Base-by-base conservation (phyloP, 176 grass and related monocot genomes). In the Musa schizocarpa region DNA sequence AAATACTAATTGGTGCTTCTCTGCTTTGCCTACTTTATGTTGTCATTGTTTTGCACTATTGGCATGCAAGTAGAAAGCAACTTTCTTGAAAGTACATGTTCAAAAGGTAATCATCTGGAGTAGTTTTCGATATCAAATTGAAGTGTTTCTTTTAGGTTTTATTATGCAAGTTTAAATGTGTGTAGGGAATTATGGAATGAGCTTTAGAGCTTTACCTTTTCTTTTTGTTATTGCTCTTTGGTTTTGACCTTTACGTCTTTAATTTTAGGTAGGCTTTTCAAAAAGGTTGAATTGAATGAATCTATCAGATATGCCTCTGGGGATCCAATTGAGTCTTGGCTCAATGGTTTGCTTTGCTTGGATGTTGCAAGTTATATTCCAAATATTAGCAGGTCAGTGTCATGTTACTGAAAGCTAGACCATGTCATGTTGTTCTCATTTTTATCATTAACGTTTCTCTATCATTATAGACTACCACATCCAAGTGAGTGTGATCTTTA, bases 251-350 rank as follows among this genome's bases (percentile, higher is more conserved):
- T 77, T 27, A 9, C 34, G 25, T 64, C 86, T 83, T 81, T 59
- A 25, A 52, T 53, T 85, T 23, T 84, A 94, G 95, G 95, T 83
- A 88, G 95, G 84, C 58, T 84, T 26, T 99, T 99, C 79, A 99
- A 93, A 80, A 99, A 94, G 82, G 89, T 99, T 62, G 90, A 99
- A 74, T 83, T 99, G 84, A 87, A 84, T 51, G 90, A 99, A 78
- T 93, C 90, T 76, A 99, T 99, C 65, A 91, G 95, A 89, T 99
- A 99, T 87, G 84, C 95, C 52, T 74, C 95, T 72, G 86, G 84
- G 70, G 95, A 99, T 75, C 86, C 90, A 83, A 79, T 99, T 78
- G 95, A 99, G 71, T 87, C 80, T 57, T 99, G 90, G 95, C 86
- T 99, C 79, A 94, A 99, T 71, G 78, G 78, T 70, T 81, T 99